Conservation (phyloP, 345 rosid genomes). For the Lagerstroemia speciosa region DNA sequence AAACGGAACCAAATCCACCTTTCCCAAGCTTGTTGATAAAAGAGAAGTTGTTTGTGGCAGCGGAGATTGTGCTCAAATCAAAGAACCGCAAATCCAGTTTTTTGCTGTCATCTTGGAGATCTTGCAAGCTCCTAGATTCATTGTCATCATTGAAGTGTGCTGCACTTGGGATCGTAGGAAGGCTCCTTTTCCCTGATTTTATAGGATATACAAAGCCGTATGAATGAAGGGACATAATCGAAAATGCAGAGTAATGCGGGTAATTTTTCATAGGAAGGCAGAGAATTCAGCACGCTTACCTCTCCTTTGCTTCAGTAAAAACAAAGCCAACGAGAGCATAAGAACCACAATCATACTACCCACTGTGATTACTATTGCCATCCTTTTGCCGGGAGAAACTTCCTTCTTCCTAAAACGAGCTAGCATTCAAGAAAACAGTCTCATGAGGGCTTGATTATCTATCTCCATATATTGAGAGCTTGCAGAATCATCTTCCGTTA, state of each 20-base stretch:
- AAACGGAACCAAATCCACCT: slow-evolving; percentile 23
- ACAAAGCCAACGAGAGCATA: background rate
- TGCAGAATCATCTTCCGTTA: background rate
- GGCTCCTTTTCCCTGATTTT: slow-evolving; percentile 12
- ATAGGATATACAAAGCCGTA: background rate
- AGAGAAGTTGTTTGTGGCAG: slow-evolving; percentile 22
- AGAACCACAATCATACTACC: background rate
- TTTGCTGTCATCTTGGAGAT: background rate
- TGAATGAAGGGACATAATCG: background rate
- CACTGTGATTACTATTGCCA: background rate
- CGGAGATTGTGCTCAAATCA: slow-evolving; percentile 10
- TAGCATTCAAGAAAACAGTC: background rate
- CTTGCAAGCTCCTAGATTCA: background rate
- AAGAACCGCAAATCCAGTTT: slow-evolving; percentile 6
- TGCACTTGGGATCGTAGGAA: background rate
- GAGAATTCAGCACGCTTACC: background rate
- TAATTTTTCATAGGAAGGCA: background rate
- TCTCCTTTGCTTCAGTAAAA: background rate
- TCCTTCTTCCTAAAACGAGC: background rate
- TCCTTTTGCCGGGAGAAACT: background rate
- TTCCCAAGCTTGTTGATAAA: slow-evolving; percentile 14
- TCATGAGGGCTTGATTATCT: background rate
- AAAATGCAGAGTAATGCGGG: background rate
- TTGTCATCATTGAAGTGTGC: background rate
- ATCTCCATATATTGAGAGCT: background rate